Conservation (phyloP, 371 early-diverging fungal species). For the Syncephalastrum racemosum region DNA sequence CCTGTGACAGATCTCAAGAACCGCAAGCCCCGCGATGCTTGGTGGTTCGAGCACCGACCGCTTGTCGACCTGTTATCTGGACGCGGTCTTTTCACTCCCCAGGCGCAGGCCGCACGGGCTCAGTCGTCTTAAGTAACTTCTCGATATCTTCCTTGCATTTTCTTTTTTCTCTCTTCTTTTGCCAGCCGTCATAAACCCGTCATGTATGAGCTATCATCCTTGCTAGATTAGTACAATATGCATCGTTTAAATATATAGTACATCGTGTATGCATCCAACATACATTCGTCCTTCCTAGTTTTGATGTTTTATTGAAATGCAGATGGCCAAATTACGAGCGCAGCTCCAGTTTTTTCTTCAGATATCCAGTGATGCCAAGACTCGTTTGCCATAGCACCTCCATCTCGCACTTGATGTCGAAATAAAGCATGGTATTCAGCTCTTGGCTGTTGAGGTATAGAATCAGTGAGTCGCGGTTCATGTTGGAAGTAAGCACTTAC, state of each 20-base stretch:
- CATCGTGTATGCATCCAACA: too few species aligned
- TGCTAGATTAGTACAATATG: too few species aligned
- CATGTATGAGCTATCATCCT: too few species aligned
- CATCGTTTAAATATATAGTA: too few species aligned
- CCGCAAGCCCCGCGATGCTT: slow-evolving; percentile 67
- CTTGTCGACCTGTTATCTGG: slow-evolving; percentile 46
- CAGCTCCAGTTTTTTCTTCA: too few species aligned
- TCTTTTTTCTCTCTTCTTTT: background rate
- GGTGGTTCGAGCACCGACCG: slow-evolving; percentile 77
- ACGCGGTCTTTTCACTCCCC: slow-evolving; percentile 27
- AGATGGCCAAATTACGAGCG: too few species aligned
- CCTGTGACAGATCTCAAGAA: slow-evolving; percentile 78
- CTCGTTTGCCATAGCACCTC: slow-evolving; percentile 23
- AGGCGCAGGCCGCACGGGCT: slow-evolving; percentile 9
- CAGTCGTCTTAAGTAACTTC: background rate
- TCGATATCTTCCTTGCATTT: background rate
- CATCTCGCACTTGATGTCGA: slow-evolving; percentile 34
- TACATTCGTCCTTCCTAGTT: too few species aligned
- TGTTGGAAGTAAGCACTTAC: slow-evolving; percentile 14
- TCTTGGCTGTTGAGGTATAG: slow-evolving; percentile 18
- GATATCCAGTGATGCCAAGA: too few species aligned
- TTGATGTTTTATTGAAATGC: too few species aligned
- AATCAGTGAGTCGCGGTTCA: background rate
- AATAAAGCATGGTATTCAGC: slow-evolving; percentile 20
- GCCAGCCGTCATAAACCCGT: background rate